Conservation (phyloP, 176 grass and related monocot genomes). For the Neostapfia colusana region DNA sequence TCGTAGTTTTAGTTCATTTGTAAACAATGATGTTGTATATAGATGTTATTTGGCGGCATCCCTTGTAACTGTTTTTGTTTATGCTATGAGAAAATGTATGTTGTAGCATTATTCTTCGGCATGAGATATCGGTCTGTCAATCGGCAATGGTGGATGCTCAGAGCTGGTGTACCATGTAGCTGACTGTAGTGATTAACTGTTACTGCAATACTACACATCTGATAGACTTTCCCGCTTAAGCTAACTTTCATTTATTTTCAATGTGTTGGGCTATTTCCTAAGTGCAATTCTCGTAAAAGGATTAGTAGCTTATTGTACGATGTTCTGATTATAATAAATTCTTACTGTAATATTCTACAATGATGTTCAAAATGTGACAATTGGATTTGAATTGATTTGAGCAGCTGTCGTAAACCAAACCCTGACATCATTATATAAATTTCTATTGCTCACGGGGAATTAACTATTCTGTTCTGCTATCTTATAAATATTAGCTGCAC, state of each 20-base stretch:
- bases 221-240: too few species aligned
- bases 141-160: background rate
- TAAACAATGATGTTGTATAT: conserved; percentile 55
- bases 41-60: conserved; percentile 35
- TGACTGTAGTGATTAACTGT: conserved; percentile 9
- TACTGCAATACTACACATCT: conserved; percentile 14
- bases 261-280: too few species aligned
- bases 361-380: background rate
- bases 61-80: conserved; percentile 31
- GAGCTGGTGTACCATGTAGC: conserved; percentile 14
- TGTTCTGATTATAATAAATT: too few species aligned
- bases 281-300: too few species aligned
- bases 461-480: too few species aligned
- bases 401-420: background rate
- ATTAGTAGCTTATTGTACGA: too few species aligned
- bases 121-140: conserved; percentile 19
- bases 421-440: background rate
- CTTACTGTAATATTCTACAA: background rate
- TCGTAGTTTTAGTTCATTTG: conserved; percentile 49
- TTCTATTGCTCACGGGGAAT: background rate
- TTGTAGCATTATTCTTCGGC: conserved; percentile 48
- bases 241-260: too few species aligned
- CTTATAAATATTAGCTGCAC: too few species aligned
- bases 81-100: conserved; percentile 38
- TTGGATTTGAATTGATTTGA: background rate